These are phyloP conservation scores for Mucuna pruriens DNA, from an alignment of 306 rosid species.

Conservation along the genomic window DNA sequence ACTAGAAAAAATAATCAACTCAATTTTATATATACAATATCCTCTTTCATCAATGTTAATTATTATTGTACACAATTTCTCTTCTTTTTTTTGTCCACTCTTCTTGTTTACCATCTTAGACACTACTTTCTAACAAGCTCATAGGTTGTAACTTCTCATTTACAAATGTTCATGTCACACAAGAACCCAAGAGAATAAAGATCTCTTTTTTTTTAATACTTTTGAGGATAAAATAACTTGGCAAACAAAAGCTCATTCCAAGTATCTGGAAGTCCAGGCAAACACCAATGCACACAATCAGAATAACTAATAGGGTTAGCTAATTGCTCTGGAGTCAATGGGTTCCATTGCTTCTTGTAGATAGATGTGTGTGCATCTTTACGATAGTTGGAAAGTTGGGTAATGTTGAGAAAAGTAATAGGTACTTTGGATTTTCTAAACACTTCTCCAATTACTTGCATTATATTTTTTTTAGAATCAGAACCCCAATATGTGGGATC, in stretches of 20 bases:
- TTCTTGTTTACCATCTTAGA: background rate
- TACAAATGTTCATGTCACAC: constrained; percentile 1
- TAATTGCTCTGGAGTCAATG: constrained; percentile 68
- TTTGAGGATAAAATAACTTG: constrained; percentile 70
- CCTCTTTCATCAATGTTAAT: background rate
- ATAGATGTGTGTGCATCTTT: constrained; percentile 92
- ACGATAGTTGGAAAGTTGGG: constrained; percentile 81
- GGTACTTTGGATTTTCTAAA: constrained; percentile 62
- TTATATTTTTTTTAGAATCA: constrained; percentile 63
- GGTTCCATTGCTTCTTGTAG: constrained; percentile 92
- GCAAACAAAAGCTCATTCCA: constrained; percentile 95
- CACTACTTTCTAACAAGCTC: background rate
- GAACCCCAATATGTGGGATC: constrained; percentile 82
- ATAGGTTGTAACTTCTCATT: background rate
- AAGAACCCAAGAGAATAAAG: background rate
- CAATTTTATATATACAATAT: constrained; percentile 23
- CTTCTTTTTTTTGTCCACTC: background rate
- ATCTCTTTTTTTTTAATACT: background rate
- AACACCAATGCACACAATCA: constrained; percentile 91
- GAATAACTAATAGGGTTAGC: constrained; percentile 89
- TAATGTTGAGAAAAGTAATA: constrained; percentile 83
- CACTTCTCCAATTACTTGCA: constrained; percentile 82
- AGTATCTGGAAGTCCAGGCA: constrained; percentile 97
- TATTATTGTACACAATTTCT: constrained; percentile 14
- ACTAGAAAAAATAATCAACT: constrained; percentile 24